Conservation (phyloP, 2,329 filamentous ascomycete genomes). For the Diaporthe australafricana region DNA sequence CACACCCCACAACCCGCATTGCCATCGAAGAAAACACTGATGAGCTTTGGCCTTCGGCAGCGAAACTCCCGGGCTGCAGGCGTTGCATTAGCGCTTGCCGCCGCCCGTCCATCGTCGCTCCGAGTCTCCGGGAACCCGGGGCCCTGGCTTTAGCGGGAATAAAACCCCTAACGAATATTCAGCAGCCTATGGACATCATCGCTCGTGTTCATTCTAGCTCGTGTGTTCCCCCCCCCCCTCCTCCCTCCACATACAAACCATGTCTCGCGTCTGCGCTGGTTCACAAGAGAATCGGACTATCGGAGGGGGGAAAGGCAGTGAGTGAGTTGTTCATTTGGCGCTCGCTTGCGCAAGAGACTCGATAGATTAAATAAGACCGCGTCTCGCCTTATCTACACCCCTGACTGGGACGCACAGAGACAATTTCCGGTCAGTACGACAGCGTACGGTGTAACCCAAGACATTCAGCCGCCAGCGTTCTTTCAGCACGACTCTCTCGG, state of each 20-base stretch:
- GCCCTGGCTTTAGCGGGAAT: not conserved
- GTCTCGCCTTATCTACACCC: not conserved
- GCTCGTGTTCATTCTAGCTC: too few species aligned
- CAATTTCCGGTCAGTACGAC: slow-evolving; percentile 21
- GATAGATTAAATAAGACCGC: not conserved
- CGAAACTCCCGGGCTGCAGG: not conserved
- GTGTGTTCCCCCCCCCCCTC: too few species aligned
- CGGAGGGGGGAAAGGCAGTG: too few species aligned
- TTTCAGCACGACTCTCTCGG: too few species aligned
- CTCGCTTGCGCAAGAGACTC: not conserved
- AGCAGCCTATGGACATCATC: not conserved
- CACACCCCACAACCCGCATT: not conserved
- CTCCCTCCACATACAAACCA: too few species aligned
- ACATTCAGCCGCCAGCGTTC: too few species aligned
- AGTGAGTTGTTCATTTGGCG: too few species aligned
- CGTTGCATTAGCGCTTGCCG: slow-evolving; percentile 14
- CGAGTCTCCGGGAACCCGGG: slow-evolving; percentile 11
- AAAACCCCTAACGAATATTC: not conserved
- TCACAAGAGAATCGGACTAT: too few species aligned
- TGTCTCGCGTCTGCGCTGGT: too few species aligned
- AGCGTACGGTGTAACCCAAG: not conserved
- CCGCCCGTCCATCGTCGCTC: slow-evolving; percentile 1
- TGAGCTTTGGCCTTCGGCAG: not conserved
- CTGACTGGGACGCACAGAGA: not conserved
- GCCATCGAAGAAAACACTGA: too few species aligned